Base-by-base conservation (phyloP, 2,329 filamentous ascomycete species). In the Pseudocercospora eumusae region DNA sequence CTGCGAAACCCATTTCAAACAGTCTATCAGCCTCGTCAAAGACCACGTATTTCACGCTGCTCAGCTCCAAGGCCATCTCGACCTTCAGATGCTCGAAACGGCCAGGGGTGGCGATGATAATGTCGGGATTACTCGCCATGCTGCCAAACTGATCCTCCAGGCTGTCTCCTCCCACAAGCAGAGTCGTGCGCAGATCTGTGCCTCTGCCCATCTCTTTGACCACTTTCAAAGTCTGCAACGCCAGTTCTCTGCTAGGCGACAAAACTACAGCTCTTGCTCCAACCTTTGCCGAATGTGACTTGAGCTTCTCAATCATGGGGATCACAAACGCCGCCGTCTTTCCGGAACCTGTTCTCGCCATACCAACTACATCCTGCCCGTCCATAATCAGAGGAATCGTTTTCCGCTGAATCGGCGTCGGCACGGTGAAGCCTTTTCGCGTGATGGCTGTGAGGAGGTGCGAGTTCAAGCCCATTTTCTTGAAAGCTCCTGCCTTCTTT, bases 311-410 rank as follows among this genome's bases (percentile, higher is more conserved):
- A 64, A 99, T 92, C 93, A 99, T 96, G 47, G 95, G 95, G 67
- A 99, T 96, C 25, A 98, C 92, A 76, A 99, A 99, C 21, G 95
- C 95, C 0, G 93, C 95, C 0, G 96, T 99, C 81, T 99, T 99
- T 80, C 95, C 95, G 20, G 93, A 98, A 75, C 95, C 95, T n/a
- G 96, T 99, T 68, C 96, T 85, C 7, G 95, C 95, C 95, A 99
- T 99, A 68, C 93, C 96, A 23, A 99, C 93, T n/a, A 98, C 91
- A 83, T 99, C 95, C 78, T 92, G 91, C 58, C 89, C 86, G 64
- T 96, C 90, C 69, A 98, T 82, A 59, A 99, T 87, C 59, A 98
- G 82, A 3, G 95, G 96, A 53, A 99, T 96, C 1, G 95, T 91
- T 78, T 98, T 98, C 69, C 95, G 87, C 80, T 99, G 95, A 76